phyloP scores from a whole-genome alignment of 345 rosid genomes.

The Euclidium syriacum region DNA sequence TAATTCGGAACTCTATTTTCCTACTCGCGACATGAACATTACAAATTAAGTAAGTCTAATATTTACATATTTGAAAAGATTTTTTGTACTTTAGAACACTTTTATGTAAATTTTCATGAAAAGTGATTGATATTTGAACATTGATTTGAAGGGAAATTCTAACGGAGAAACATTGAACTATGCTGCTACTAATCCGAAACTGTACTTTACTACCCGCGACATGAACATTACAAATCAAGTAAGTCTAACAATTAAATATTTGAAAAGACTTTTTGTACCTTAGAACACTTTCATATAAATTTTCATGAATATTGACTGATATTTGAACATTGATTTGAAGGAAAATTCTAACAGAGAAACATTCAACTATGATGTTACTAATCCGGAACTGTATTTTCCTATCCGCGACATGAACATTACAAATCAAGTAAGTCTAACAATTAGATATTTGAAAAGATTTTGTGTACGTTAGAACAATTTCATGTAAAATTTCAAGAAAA shows the following conservation, averaged over 20 bases:
- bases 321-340: no score
- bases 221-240: constrained; percentile 1
- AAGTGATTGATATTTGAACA: no score
- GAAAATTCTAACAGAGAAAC: no score
- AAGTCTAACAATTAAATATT: not conserved
- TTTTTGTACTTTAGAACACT: no score
- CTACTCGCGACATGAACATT: no score
- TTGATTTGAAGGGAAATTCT: not conserved
- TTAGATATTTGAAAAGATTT: not conserved
- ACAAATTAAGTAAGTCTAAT: no score
- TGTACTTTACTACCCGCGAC: not conserved
- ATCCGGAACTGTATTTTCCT: not conserved
- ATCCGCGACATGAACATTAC: not conserved
- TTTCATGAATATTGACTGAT: not conserved
- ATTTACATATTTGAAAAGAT: no score
- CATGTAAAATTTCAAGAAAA: not conserved
- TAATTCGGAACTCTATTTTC: no score
- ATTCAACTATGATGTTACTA: not conserved
- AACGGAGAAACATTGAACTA: not conserved
- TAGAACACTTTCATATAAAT: not conserved
- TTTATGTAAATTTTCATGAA: no score
- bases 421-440: not conserved
- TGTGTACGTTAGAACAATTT: not conserved
- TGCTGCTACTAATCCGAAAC: not conserved
- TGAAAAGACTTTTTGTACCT: not conserved